Percentiles rank a stretch among this genome's conserved stretches.
Conservation (phyloP, 768 basidiomycete species). For the Epithele typhae region DNA sequence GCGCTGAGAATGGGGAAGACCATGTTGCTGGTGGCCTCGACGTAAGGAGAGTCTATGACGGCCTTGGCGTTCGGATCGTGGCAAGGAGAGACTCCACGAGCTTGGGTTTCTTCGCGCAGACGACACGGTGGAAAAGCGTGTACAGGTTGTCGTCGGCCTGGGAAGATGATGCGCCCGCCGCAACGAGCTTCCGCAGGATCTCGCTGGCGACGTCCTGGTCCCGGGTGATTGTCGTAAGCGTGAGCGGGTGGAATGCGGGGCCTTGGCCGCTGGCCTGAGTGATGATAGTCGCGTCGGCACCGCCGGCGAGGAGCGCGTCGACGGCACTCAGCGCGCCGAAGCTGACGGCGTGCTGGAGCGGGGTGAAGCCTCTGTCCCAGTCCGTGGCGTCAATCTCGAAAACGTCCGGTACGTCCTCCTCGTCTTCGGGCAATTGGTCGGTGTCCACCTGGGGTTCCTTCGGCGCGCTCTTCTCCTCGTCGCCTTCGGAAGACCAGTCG, state of each 20-base stretch:
- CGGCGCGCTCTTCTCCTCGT: constrained; percentile 22
- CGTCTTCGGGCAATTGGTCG: constrained; percentile 44
- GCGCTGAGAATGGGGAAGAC: constrained; percentile 27
- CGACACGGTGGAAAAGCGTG: constrained; percentile 29
- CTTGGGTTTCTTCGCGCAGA: constrained; percentile 18
- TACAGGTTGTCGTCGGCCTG: constrained; percentile 24
- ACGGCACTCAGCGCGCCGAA: constrained; percentile 41
- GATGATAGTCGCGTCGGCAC: constrained; percentile 34
- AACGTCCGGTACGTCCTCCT: constrained; percentile 46
- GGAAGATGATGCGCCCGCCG: constrained; percentile 25
- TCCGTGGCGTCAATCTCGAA: constrained; percentile 50
- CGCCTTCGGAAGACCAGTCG: constrained; percentile 28
- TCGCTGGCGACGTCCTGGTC: constrained; percentile 20
- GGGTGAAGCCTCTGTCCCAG: constrained; percentile 56
- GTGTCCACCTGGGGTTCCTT: constrained; percentile 22
- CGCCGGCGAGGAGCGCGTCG: constrained; percentile 42
- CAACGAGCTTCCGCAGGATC: constrained; percentile 26
- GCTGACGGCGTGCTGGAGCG: constrained; percentile 48
- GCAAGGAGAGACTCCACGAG: constrained; percentile 24
- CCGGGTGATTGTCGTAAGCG: constrained; percentile 22
- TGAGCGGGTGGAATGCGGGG: constrained; percentile 22
- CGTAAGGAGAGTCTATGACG: constrained; percentile 24
- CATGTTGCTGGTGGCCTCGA: constrained; percentile 1
- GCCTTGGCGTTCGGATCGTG: constrained; percentile 28
- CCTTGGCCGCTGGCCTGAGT: constrained; percentile 1